Percentiles rank a stretch among this genome's conserved stretches.
These are phyloP conservation scores for Phytophthora europaea DNA, from an alignment of 352 stramenopile genomes.

Conservation along the genomic window DNA sequence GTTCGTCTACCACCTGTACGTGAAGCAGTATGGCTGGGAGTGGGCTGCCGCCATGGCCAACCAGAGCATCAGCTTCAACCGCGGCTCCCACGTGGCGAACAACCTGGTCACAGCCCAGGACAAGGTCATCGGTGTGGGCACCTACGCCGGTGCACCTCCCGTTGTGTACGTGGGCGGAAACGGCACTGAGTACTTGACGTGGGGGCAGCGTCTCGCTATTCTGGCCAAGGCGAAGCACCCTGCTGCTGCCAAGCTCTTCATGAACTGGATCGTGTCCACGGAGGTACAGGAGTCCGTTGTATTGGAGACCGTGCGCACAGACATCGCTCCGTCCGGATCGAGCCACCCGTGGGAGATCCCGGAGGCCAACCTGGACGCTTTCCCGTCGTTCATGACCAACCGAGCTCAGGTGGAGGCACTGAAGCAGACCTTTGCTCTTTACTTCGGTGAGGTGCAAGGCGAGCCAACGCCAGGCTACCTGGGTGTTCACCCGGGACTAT, in stretches of 20 bases:
- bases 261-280: slow-evolving; percentile 43
- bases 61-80: slow-evolving; percentile 30
- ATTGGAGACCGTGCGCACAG: slow-evolving; percentile 36
- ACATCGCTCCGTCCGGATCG: slow-evolving; percentile 34
- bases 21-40: slow-evolving; percentile 47
- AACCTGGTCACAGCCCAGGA: slow-evolving; percentile 17
- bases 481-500: slow-evolving; percentile 45
- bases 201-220: slow-evolving; percentile 40
- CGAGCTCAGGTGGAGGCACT: slow-evolving; percentile 43
- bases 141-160: slow-evolving; percentile 7
- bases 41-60: slow-evolving; percentile 37
- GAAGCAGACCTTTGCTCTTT: slow-evolving; percentile 49
- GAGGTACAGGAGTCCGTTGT: slow-evolving; percentile 37
- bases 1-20: slow-evolving; percentile 42
- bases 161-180: slow-evolving; percentile 25
- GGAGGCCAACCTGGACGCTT: slow-evolving; percentile 36
- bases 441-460: slow-evolving; percentile 60
- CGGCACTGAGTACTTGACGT: slow-evolving; percentile 38
- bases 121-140: slow-evolving; percentile 33
- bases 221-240: slow-evolving; percentile 28
- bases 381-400: slow-evolving; percentile 55
- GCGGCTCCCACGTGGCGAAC: slow-evolving; percentile 21
- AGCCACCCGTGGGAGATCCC: slow-evolving; percentile 38
- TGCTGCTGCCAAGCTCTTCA: slow-evolving; percentile 27
- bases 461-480: slow-evolving; percentile 42